Percentiles rank a stretch among this genome's conserved stretches.
Conservation (phyloP, 2,329 filamentous ascomycete genomes). For the Trichoderma atrobrunneum region DNA sequence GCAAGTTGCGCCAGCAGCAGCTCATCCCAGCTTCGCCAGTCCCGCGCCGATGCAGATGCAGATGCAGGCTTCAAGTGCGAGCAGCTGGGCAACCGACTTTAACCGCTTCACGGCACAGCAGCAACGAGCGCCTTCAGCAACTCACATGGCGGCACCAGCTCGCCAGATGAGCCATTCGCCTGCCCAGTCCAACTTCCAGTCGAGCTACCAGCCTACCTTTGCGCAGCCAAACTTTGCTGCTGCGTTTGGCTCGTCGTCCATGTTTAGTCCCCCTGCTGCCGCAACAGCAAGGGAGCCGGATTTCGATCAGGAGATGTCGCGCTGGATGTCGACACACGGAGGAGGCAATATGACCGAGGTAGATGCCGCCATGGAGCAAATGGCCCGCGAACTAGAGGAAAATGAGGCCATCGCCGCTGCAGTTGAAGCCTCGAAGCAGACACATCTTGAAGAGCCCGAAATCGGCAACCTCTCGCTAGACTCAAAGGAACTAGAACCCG, state of each 20-base stretch:
- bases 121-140: conserved; percentile 25
- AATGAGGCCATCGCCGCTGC: conserved; percentile 33
- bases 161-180: conserved; percentile 27
- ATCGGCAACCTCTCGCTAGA: conserved; percentile 34
- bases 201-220: conserved; percentile 33
- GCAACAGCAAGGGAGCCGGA: conserved; percentile 29
- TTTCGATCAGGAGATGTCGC: conserved; percentile 42
- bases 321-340: conserved; percentile 41
- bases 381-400: conserved; percentile 41
- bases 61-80: conserved; percentile 25
- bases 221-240: conserved; percentile 27
- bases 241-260: conserved; percentile 27
- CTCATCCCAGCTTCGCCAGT: conserved; percentile 25
- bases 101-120: conserved; percentile 33
- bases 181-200: conserved; percentile 19
- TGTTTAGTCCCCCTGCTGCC: conserved; percentile 25
- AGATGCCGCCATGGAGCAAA: conserved; percentile 43
- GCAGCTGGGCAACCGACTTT: conserved; percentile 40
- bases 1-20: conserved; percentile 23
- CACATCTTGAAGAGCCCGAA: conserved; percentile 33
- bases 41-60: conserved; percentile 25
- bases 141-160: conserved; percentile 23
- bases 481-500: background rate
- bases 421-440: conserved; percentile 22
- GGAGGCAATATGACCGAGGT: conserved; percentile 37